Conservation (phyloP, 2,329 filamentous ascomycete genomes). For the Aspergillus ochraceoroseus region DNA sequence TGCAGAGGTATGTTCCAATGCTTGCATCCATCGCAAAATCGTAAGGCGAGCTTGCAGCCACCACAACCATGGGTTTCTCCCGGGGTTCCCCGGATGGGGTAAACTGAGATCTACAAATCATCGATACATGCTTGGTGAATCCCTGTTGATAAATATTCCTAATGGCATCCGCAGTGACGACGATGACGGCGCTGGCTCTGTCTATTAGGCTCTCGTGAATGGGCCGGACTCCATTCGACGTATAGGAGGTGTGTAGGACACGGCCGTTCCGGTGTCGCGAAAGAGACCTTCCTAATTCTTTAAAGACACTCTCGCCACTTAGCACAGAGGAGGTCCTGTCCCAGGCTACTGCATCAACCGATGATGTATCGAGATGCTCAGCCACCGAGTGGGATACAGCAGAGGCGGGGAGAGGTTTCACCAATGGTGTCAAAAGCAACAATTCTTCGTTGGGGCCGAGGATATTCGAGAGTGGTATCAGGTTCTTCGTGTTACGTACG, state of each 20-base stretch:
- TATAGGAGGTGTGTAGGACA: constrained; percentile 90
- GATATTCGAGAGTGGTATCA: constrained; percentile 75
- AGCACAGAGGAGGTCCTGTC: constrained; percentile 63
- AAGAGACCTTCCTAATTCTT: constrained; percentile 81
- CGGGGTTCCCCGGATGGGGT: constrained; percentile 40
- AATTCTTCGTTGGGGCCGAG: constrained; percentile 82
- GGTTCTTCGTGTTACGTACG: constrained; percentile 78
- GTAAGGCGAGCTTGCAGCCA: constrained; percentile 91
- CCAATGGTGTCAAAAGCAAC: constrained; percentile 79
- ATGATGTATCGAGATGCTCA: constrained; percentile 46
- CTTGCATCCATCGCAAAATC: constrained; percentile 91
- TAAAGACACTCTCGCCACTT: constrained; percentile 89
- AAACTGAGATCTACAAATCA: constrained; percentile 65
- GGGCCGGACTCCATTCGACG: constrained; percentile 83
- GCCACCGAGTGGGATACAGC: constrained; percentile 66
- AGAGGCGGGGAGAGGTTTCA: constrained; percentile 88
- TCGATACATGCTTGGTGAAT: constrained; percentile 92
- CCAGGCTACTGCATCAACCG: constrained; percentile 53
- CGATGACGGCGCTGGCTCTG: constrained; percentile 78
- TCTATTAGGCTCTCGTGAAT: constrained; percentile 92
- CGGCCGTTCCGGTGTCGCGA: constrained; percentile 80
- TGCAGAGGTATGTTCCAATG: constrained; percentile 90
- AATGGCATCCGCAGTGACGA: constrained; percentile 90
- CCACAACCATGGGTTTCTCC: constrained; percentile 81
- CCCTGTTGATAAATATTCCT: constrained; percentile 89